Base-by-base conservation (phyloP, 352 stramenopile genomes). In the Phytophthora ramorum region DNA sequence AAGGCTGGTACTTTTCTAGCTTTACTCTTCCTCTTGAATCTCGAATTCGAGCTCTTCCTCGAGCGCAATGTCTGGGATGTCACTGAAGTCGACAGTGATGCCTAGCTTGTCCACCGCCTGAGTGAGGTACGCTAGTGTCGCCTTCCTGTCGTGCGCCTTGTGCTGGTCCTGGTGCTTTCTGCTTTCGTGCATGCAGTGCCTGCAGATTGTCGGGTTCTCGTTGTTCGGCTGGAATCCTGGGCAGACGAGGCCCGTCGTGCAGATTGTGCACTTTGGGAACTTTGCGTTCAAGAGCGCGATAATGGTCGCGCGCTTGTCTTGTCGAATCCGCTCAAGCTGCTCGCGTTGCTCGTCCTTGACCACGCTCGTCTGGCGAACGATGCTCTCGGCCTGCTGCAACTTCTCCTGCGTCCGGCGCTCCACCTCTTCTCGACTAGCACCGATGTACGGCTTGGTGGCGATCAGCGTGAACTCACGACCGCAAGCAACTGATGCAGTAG, bases 401-500 rank as follows among this genome's bases (percentile, higher is more conserved):
- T 89, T 69, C 34, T 86, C 69, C 16, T 79, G 58, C 19, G 76
- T 72, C 10, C 63, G 66, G 10, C 69, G 72, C 30, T 85, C 83
- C 2, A 93, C 47, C 35, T 92, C 87, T 17, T 96, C 77, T 63
- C 87, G 65, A 9, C 69, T 84, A 4, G 91, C 89, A 2, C 93
- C 95, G n/a, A 97, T 87, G 71, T 98, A 98, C 7, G 95, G 92
- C 63, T 97, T 97, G 0, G 95, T 98, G 2, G 90, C 91, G 12
- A 98, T 83, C 20, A 98, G 50, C 0, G 93, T 98, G 50, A 96
- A 98, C 65, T 98, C 93, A 4, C 91, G 88, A 22, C 92, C 95
- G 69, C 86, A 96, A 6, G 95, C 91, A 63, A 98, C 88, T 95
- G 41, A 13, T 2, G 7, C 41, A 7, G 34, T 20, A 4, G 16